These are phyloP conservation scores for Boeremia exigua DNA, from an alignment of 2,329 filamentous ascomycete genomes.

Conservation along the genomic window DNA sequence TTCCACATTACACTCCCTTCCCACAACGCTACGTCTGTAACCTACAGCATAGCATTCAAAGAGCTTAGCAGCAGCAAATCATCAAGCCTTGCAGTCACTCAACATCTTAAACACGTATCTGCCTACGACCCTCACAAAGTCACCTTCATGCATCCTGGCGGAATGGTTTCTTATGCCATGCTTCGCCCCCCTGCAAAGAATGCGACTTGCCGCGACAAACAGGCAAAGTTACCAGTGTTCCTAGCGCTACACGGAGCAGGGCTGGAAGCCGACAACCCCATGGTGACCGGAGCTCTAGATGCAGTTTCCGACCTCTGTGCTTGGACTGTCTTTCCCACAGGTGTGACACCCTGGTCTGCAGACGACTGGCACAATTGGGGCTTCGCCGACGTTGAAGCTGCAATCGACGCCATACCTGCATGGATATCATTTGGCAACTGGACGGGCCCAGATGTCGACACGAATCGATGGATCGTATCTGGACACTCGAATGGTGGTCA, in stretches of 20 bases:
- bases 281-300: constrained; percentile 57
- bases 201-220: constrained; percentile 33
- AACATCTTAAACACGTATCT: constrained; percentile 31
- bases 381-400: constrained; percentile 61
- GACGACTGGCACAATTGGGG: constrained; percentile 69
- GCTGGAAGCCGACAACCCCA: constrained; percentile 58
- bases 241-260: constrained; percentile 64
- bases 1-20: constrained; percentile 42
- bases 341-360: constrained; percentile 64
- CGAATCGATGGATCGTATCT: constrained; percentile 58
- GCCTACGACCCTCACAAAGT: constrained; percentile 58
- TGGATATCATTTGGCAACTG: constrained; percentile 60
- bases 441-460: constrained; percentile 55
- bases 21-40: constrained; percentile 32
- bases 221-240: constrained; percentile 54
- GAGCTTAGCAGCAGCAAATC: constrained; percentile 12
- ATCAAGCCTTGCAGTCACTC: constrained; percentile 31
- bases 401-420: constrained; percentile 54
- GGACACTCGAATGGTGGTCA: constrained; percentile 69
- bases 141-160: constrained; percentile 61
- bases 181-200: constrained; percentile 59
- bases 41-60: constrained; percentile 38
- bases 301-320: constrained; percentile 59
- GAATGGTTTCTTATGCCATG: constrained; percentile 63
- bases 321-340: constrained; percentile 63